Evolutionary conservation across 495 filamentous ascomycete species (phyloP).

Genomic region (Aspergillus nidulans): DNA sequence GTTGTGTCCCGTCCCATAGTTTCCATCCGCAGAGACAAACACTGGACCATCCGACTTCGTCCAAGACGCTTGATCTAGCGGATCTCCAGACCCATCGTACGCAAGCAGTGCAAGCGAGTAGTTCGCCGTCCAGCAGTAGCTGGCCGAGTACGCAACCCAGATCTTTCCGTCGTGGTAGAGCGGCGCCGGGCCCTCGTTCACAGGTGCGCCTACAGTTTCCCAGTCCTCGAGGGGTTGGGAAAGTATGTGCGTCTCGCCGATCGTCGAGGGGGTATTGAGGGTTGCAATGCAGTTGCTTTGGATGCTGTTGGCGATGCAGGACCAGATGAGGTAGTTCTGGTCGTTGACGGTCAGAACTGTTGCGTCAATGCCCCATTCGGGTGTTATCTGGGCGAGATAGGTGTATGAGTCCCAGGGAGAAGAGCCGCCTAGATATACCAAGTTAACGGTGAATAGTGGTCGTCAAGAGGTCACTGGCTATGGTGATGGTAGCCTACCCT

Average conservation of each 20-base stretch:
- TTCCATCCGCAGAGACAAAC: constrained; percentile 8
- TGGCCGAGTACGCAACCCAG: constrained; percentile 9
- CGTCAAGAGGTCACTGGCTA: not conserved
- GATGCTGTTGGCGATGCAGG: constrained; percentile 7
- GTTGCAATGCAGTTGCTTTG: constrained; percentile 10
- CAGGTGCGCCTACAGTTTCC: constrained; percentile 7
- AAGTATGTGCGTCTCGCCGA: constrained; percentile 6
- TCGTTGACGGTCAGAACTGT: constrained; percentile 1
- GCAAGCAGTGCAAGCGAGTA: constrained; percentile 1
- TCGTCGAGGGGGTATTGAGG: constrained; percentile 5
- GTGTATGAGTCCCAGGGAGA: constrained; percentile 10
- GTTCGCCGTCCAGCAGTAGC: constrained; percentile 9
- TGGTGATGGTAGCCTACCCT: constrained; percentile 2
- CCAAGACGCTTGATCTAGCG: constrained; percentile 1
- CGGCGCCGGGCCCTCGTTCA: constrained; percentile 7
- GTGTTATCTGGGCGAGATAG: constrained; percentile 9
- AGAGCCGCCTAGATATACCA: not conserved
- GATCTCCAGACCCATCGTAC: constrained; percentile 8
- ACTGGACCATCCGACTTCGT: constrained; percentile 4
- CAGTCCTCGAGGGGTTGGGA: constrained; percentile 9
- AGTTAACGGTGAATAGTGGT: not conserved
- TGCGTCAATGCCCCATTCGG: constrained; percentile 9
- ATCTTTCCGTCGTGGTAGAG: constrained; percentile 11
- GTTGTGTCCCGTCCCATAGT: constrained; percentile 11
- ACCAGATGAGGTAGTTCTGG: constrained; percentile 12